These are phyloP conservation scores for Aureobasidium mangrovei DNA, from an alignment of 2,329 filamentous ascomycete genomes.

Conservation along the genomic window DNA sequence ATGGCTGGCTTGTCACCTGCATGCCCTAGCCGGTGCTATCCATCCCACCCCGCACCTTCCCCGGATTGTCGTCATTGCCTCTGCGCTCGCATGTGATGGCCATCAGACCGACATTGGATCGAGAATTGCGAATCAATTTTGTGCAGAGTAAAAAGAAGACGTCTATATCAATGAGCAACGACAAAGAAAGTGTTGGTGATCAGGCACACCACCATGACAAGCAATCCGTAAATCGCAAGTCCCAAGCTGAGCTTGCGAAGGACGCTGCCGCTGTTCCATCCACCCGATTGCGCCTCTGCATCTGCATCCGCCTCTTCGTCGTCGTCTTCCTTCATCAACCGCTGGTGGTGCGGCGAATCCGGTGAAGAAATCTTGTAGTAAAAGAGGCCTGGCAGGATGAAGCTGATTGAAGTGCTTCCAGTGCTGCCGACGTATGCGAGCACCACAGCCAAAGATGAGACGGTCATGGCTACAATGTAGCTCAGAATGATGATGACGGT, in stretches of 20 bases:
- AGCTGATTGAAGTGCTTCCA: constrained; percentile 89
- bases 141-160: not conserved
- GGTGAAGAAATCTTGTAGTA: constrained; percentile 98
- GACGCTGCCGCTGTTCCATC: constrained; percentile 37
- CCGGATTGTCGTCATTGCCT: not conserved
- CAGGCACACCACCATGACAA: constrained; percentile 86
- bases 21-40: no score
- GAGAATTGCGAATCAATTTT: not conserved
- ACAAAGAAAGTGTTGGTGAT: constrained; percentile 76
- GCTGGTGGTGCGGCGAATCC: constrained; percentile 76
- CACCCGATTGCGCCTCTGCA: constrained; percentile 24
- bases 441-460: constrained; percentile 80
- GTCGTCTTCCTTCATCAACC: constrained; percentile 83
- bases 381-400: constrained; percentile 91
- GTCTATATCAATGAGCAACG: constrained; percentile 46
- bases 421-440: constrained; percentile 93
- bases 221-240: constrained; percentile 70
- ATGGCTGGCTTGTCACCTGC: no score
- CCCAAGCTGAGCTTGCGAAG: constrained; percentile 66
- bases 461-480: constrained; percentile 83
- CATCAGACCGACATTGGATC: not conserved
- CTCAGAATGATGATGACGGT: constrained; percentile 75
- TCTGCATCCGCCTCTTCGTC: constrained; percentile 57
- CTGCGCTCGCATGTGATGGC: not conserved
- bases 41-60: no score